A percentile compares a stretch with the other conserved stretches of the same genome.
Conservation (phyloP, 2,329 filamentous ascomycete genomes). For the Phaeosphaeriaceae sp. region DNA sequence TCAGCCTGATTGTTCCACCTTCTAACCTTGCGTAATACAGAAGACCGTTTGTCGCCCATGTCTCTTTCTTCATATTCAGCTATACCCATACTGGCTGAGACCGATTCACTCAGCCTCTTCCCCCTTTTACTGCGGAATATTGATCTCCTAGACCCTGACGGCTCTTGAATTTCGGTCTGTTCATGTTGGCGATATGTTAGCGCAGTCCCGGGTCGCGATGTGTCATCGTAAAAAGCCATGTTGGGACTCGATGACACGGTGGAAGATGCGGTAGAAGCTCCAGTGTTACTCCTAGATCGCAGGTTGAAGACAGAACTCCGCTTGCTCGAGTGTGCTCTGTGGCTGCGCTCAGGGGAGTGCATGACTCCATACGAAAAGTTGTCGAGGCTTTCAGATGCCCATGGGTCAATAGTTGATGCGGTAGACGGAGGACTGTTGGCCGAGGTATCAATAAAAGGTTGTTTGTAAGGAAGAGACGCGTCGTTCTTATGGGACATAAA, state of each 20-base stretch:
- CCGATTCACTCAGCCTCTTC: conserved; percentile 44
- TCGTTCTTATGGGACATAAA: conserved; percentile 47
- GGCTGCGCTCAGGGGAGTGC: conserved; percentile 41
- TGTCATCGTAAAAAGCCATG: conserved; percentile 31
- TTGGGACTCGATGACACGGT: conserved; percentile 29
- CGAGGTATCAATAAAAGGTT: conserved; percentile 43
- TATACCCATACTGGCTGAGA: conserved; percentile 21
- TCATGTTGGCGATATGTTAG: conserved; percentile 28
- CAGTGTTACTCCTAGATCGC: conserved; percentile 48
- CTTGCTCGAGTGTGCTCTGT: conserved; percentile 27
- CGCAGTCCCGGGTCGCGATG: conserved; percentile 31
- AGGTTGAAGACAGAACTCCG: conserved; percentile 47
- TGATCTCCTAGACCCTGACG: conserved; percentile 30
- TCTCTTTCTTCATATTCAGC: conserved; percentile 38
- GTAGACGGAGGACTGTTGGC: conserved; percentile 27
- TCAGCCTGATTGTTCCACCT: conserved; percentile 31
- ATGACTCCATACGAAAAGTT: conserved; percentile 32
- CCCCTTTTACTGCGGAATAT: conserved; percentile 46
- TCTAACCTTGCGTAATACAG: conserved; percentile 42
- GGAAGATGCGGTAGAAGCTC: conserved; percentile 42
- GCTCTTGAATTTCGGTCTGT: conserved; percentile 32
- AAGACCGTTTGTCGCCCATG: conserved; percentile 33
- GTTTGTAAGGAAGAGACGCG: conserved; percentile 35
- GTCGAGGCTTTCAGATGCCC: conserved; percentile 34
- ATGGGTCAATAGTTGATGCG: conserved; percentile 31